These are phyloP conservation scores for Boletus eberwhitei DNA, from an alignment of 768 basidiomycete genomes.

Conservation along the genomic window DNA sequence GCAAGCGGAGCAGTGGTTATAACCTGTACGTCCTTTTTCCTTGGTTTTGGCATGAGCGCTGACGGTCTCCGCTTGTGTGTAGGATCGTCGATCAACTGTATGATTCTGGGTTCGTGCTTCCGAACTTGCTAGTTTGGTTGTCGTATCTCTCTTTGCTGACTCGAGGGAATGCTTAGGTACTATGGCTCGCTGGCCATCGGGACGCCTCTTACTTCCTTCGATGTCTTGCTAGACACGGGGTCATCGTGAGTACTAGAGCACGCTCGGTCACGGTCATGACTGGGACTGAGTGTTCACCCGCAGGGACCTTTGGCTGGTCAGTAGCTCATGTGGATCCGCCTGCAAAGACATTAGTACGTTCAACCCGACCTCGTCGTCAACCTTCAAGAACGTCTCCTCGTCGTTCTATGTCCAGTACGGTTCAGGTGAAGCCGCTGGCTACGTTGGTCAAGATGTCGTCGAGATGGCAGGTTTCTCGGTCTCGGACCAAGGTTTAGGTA, in stretches of 20 bases:
- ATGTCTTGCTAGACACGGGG: conserved; percentile 54
- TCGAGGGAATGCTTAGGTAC: conserved; percentile 23
- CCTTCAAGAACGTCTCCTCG: conserved; percentile 35
- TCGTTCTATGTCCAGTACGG: conserved; percentile 47
- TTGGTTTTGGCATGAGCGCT: background rate
- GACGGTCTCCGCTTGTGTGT: background rate
- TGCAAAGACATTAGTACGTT: conserved; percentile 33
- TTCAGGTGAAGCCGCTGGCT: conserved; percentile 47
- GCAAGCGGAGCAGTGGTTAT: conserved; percentile 46
- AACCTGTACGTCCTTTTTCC: conserved; percentile 42
- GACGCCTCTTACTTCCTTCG: conserved; percentile 44
- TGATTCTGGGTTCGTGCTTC: conserved; percentile 55
- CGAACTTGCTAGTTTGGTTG: background rate
- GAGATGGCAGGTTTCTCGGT: conserved; percentile 52
- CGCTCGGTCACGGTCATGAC: background rate
- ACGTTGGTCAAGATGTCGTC: conserved; percentile 42
- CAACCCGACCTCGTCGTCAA: conserved; percentile 34
- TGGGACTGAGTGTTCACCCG: conserved; percentile 12
- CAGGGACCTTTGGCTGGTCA: conserved; percentile 52
- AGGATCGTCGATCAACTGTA: conserved; percentile 63
- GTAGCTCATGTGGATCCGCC: conserved; percentile 27
- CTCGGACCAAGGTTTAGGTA: conserved; percentile 43
- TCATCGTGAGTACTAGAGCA: conserved; percentile 28
- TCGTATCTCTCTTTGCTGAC: background rate
- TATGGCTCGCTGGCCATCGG: conserved; percentile 42